Base-by-base conservation (phyloP, 352 stramenopile species). In the Phytophthora hybrid region DNA sequence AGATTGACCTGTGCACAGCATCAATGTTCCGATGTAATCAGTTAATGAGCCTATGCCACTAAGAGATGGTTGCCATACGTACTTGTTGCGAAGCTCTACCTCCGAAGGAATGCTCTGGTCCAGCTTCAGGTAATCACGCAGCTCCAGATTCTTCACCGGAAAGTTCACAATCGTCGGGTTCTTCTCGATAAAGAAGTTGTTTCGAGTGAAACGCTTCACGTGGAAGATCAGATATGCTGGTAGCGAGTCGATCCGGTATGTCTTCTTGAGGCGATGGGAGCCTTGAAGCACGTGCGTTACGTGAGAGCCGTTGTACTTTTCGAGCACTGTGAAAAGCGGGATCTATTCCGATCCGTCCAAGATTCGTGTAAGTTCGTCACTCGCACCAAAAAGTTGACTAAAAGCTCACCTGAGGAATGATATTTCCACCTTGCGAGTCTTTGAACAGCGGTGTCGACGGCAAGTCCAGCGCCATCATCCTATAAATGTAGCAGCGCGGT, bases 141-240 rank as follows among this genome's bases (percentile, higher is more conserved):
- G 81, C 80, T 99, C 98, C 19, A 99, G 85, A 79, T 99, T 99
- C 78, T 99, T 99, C 32, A 99, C 94, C 5, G 98, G 98, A 70
- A 99, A 99, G 37, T 98, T 98, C 8, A 99, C 98, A 83, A 99
- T 99, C 10, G 98, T 99, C 29, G 97, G 97, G 78, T 99, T 99
- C 83, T 99, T 99, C 85, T 99, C 98, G 1, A 94, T 87, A 63
- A 97, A 98, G 72, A 99, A 99, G 57, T 98, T 97, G 85, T 99
- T 99, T 23, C 92, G 93, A 37, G 95, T 99, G 77, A 99, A 99
- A 16, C 98, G 92, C 73, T 95, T 97, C 39, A 99, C 85, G 75
- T 99, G 95, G 63, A 99, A 93, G 44, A 99, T 98, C 6, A 99
- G 74, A 80, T 99, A 99, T 23, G 69, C 74, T 13, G 98, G 98